Evolutionary conservation across 805 yeast species (phyloP).

Genomic region (Saturnispora besseyi): DNA sequence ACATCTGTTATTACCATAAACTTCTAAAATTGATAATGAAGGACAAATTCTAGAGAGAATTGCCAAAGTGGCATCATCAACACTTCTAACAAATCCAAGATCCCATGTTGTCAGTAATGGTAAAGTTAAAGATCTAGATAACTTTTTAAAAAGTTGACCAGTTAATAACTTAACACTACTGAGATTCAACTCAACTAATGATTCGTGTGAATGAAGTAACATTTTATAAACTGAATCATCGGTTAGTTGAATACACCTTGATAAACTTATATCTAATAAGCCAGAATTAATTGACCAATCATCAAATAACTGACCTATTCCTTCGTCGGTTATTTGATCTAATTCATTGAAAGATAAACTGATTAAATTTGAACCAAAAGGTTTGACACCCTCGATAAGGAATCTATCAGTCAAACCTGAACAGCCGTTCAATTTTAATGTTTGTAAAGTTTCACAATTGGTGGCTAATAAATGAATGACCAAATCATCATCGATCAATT

Average conservation of each 20-base stretch:
- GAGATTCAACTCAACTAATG: conserved; percentile 60
- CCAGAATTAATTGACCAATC: conserved; percentile 52
- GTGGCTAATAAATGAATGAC: conserved; percentile 50
- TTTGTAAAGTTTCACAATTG: conserved; percentile 51
- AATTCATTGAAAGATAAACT: conserved; percentile 49
- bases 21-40: conserved; percentile 58
- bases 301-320: conserved; percentile 48
- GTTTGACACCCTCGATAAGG: conserved; percentile 45
- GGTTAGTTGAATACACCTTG: conserved; percentile 57
- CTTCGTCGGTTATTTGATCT: conserved; percentile 62
- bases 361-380: conserved; percentile 49
- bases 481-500: conserved; percentile 58
- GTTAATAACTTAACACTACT: conserved; percentile 64
- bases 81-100: conserved; percentile 68
- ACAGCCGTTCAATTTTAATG: conserved; percentile 66
- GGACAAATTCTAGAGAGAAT: conserved; percentile 51
- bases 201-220: conserved; percentile 50
- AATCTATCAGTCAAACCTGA: conserved; percentile 59
- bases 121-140: conserved; percentile 35
- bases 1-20: conserved; percentile 70
- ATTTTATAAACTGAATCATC: conserved; percentile 55
- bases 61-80: conserved; percentile 62
- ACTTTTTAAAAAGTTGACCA: conserved; percentile 37
- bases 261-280: conserved; percentile 48
- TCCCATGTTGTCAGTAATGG: conserved; percentile 64